A percentile compares a stretch with the other conserved stretches of the same genome.
Evolutionary conservation across 2,329 filamentous ascomycete species (phyloP).

Genomic region (Aureobasidium namibiae): DNA sequence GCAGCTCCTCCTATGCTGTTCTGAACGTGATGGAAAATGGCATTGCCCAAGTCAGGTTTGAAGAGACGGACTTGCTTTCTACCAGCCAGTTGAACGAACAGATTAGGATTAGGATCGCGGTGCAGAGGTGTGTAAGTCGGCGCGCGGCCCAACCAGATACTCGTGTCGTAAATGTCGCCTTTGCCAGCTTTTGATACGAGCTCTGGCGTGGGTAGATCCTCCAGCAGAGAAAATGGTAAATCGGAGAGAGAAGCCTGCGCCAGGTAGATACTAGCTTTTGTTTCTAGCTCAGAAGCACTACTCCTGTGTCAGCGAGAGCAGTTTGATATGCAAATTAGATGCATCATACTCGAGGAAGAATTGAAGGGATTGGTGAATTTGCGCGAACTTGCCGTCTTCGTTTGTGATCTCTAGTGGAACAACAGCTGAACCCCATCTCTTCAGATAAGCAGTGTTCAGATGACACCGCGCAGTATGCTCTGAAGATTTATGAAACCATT

Average conservation of each 20-base stretch:
- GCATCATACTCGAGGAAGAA: constrained; percentile 52
- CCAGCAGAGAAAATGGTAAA: constrained; percentile 54
- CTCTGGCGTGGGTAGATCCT: constrained; percentile 60
- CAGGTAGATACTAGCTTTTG: constrained; percentile 59
- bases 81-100: constrained; percentile 76
- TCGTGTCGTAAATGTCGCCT: constrained; percentile 80
- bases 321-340: too few species aligned
- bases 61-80: constrained; percentile 67
- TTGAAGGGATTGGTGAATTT: constrained; percentile 53
- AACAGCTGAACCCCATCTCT: constrained; percentile 38
- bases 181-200: constrained; percentile 57
- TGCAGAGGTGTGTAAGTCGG: constrained; percentile 88
- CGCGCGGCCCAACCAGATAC: constrained; percentile 78
- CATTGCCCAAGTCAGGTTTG: constrained; percentile 53
- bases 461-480: constrained; percentile 15
- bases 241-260: constrained; percentile 69
- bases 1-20: constrained; percentile 28
- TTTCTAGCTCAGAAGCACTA: not conserved
- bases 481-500: constrained; percentile 48
- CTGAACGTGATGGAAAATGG: constrained; percentile 52
- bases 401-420: constrained; percentile 53
- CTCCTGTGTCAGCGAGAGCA: not conserved
- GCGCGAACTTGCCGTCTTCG: constrained; percentile 40
- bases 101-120: constrained; percentile 85
- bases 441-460: constrained; percentile 38